Percentiles rank a stretch among this genome's conserved stretches.
Evolutionary conservation across 208 protist species (phyloP).

Genomic region (Novymonas esmeraldas): DNA sequence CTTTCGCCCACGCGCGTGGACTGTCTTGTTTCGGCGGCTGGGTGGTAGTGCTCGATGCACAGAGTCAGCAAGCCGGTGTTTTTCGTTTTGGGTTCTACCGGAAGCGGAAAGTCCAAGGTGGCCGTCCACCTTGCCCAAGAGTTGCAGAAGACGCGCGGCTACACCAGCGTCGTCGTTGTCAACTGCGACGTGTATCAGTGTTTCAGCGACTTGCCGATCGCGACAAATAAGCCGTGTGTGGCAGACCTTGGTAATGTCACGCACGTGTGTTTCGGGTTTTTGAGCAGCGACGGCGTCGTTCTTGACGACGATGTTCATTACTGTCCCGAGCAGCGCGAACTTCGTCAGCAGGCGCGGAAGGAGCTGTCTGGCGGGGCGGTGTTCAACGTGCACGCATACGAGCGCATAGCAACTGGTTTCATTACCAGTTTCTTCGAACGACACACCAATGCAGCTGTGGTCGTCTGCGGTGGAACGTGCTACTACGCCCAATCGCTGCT

Average conservation of each 20-base stretch:
- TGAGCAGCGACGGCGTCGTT: slow-evolving; percentile 39
- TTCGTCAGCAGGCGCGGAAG: not conserved
- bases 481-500: slow-evolving; percentile 81
- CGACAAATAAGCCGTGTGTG: slow-evolving; percentile 84
- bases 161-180: slow-evolving; percentile 75
- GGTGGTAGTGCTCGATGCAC: slow-evolving; percentile 9
- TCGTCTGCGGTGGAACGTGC: slow-evolving; percentile 84
- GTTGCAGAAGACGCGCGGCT: slow-evolving; percentile 34
- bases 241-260: slow-evolving; percentile 59
- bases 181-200: slow-evolving; percentile 93
- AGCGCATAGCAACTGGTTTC: slow-evolving; percentile 47
- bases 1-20: too few species aligned
- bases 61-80: slow-evolving; percentile 48
- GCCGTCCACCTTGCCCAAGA: slow-evolving; percentile 72
- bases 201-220: slow-evolving; percentile 82
- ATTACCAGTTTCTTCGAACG: slow-evolving; percentile 51
- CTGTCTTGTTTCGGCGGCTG: too few species aligned
- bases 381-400: slow-evolving; percentile 68
- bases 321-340: not conserved
- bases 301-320: slow-evolving; percentile 17
- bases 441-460: slow-evolving; percentile 45
- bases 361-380: not conserved
- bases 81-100: slow-evolving; percentile 88
- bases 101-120: slow-evolving; percentile 80
- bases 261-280: slow-evolving; percentile 83